Conservation (phyloP, 768 basidiomycete species). For the Dendrothele bispora region DNA sequence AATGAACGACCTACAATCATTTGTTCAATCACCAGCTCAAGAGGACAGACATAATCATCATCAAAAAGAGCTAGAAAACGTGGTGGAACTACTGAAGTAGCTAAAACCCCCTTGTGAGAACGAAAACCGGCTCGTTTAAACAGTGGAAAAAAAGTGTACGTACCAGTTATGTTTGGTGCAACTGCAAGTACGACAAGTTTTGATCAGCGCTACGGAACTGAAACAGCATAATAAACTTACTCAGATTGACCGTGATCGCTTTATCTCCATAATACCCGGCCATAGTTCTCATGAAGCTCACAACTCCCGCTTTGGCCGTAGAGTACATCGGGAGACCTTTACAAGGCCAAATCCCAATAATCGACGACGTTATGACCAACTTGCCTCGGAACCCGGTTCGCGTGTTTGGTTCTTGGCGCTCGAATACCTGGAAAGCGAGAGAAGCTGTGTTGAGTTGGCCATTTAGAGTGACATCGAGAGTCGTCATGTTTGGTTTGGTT, state of each 20-base stretch:
- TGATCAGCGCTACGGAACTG: no score
- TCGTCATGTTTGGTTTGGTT: conserved; percentile 14
- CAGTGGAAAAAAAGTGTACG: not conserved
- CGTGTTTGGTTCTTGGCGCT: conserved; percentile 16
- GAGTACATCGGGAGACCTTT: conserved; percentile 17
- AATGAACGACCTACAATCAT: not conserved
- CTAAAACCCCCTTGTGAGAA: not conserved
- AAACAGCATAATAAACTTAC: conserved; percentile 1
- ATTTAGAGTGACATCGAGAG: conserved; percentile 13
- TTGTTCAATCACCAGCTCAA: conserved; percentile 2
- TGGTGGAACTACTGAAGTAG: no score
- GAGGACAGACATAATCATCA: not conserved
- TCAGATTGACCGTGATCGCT: conserved; percentile 15
- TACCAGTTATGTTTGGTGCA: not conserved
- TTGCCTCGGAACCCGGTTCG: conserved; percentile 17
- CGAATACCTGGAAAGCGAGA: conserved; percentile 18
- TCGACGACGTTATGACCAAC: conserved; percentile 16
- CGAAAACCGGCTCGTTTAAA: not conserved
- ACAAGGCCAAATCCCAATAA: conserved; percentile 15
- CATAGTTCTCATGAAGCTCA: conserved; percentile 17
- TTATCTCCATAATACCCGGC: conserved; percentile 16
- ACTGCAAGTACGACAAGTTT: no score
- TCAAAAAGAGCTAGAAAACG: not conserved
- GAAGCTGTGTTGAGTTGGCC: conserved; percentile 19
- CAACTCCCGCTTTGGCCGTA: conserved; percentile 17